Evolutionary conservation across 73 alveolate genomes (phyloP), one percentile per base, ranked within the genome.

Genomic region (Paramecium biaurelia): DNA sequence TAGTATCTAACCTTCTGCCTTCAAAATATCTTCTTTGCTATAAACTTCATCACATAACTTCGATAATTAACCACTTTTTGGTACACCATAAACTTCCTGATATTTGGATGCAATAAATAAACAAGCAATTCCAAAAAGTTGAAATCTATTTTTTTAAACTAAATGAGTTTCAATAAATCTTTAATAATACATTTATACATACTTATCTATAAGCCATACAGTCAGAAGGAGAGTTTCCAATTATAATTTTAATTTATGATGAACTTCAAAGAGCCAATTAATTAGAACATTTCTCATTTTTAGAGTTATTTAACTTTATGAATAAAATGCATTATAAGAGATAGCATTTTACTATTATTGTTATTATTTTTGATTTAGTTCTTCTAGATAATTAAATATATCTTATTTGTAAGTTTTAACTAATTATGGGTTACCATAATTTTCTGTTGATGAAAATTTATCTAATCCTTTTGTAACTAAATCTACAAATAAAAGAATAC

Each of bases 201-300:
- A 98, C 95, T 98, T 92, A 86, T 98, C 99, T 68, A 97, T 92
- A 15, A 95, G 86, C 82, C 93, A 84, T 26, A 98, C 95, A 49
- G 99, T 90, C 43, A 98, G 95, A 84, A 93, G 96, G 28, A 98
- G 95, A 11, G 99, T 97, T 90, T 98, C 99, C 28, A 98, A 98
- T 76, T 96, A 86, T 67, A 98, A 94, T 88, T 97, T 95, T 95
- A 97, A 96, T 86, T 95, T 96, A 63, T 94, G 86, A 93, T 96
- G 99, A 28, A 97, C 99, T 85, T 95, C 98, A 24, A 96, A 94
- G 41, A 98, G 85, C 99, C 99, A 98, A 89, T 98, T 97, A 3
- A 96, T 93, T 15, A 96, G 96, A 42, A 94, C 53, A 21, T 93
- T 88, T 85, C 98, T 92, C 85, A 94, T 85, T 21, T 93, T 92